Base-by-base conservation (phyloP, 345 rosid genomes). In the Arabidopsis arenosa region DNA sequence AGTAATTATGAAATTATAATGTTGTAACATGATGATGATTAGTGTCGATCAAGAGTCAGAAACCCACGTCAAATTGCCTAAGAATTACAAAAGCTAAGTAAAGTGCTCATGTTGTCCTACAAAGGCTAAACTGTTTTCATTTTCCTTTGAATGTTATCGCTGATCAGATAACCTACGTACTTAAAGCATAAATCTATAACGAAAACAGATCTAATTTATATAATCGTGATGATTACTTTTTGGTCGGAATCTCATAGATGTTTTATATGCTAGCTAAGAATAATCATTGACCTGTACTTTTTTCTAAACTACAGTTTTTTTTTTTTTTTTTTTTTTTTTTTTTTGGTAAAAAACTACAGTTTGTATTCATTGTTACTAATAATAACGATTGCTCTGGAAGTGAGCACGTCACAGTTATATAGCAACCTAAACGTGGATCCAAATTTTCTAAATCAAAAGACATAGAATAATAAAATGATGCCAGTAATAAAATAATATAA, bases 231-330 rank as follows among this genome's bases (percentile, higher is more conserved):
- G 49, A 67, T 23, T 67, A 53, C 51, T 53, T 53, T 51, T 26
- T 37, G 40, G 49, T 45, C 39, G 62, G 51, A 53, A 39, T 67
- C 72, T 9, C 55, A 30, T 30, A 33, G 69, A 45, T 64, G 55
- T 45, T 63, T 63, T 63, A 45, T 28, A 47, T 67, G 61, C 6
- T 67, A 14, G 61, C 72, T 67, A 37, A 23, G 49, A 32, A 52
- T 67, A 52, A 67, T 67, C 61, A 68, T 40, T 5, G 21, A 37
- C 6, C 30, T 66, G 44, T 48, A 6, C 6, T 39, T 41, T 43
- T 41, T 43, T 14, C 35, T 41, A 9, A 48, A 14, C 18, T 23
- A 62, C 18, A n/a, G n/a, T n/a, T n/a, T n/a, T n/a, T n/a, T n/a
- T n/a, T n/a, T n/a, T n/a, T n/a, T n/a, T n/a, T n/a, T n/a, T n/a